Base-by-base conservation (phyloP, 768 basidiomycete genomes). In the Dacryopinax primogenitus region DNA sequence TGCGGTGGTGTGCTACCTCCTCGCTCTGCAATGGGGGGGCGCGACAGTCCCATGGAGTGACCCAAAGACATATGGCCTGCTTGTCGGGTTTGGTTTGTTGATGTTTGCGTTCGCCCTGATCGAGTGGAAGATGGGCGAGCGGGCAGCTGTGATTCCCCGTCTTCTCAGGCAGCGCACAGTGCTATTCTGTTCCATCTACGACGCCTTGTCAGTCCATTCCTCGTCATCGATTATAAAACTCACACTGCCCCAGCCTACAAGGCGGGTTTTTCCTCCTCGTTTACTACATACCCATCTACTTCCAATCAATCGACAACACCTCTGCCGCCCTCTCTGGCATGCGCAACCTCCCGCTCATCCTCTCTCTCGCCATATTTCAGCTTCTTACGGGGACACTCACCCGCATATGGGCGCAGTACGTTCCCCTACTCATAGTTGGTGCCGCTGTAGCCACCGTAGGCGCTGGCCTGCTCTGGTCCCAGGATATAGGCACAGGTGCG, bases 111-210 rank as follows among this genome's bases (percentile, higher is more conserved):
- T 73, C 62, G 70, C 77, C 26, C 68, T 69, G 32, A 79, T 76
- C 76, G 72, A 78, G 63, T 70, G 66, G 37, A 67, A 67, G 66
- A 45, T 74, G 39, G 74, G 76, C 47, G 72, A 75, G 18, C 44
- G 69, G 18, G 78, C 79, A 0, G 76, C 79, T 69, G 72, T 81
- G 34, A 76, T 76, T 13, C 63, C 76, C 26, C n/a, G 33, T 11
- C 68, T 79, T 39, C 70, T 80, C 65, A 70, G 68, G 63, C 69
- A 72, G 11, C 67, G 74, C 21, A 74, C 71, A 12, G 66, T 58
- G 26, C 4, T 32, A 15, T 15, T 58, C 51, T 11, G 26, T 21
- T 58, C 51, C 4, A 11, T 58, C 13, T 58, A 58, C 51, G 32
- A 30, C 51, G 26, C 32, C 51, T 32, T 58, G 51, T 58, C 9